These are phyloP conservation scores for Saitozyma sp. DNA, from an alignment of 768 basidiomycete genomes.

Conservation along the genomic window DNA sequence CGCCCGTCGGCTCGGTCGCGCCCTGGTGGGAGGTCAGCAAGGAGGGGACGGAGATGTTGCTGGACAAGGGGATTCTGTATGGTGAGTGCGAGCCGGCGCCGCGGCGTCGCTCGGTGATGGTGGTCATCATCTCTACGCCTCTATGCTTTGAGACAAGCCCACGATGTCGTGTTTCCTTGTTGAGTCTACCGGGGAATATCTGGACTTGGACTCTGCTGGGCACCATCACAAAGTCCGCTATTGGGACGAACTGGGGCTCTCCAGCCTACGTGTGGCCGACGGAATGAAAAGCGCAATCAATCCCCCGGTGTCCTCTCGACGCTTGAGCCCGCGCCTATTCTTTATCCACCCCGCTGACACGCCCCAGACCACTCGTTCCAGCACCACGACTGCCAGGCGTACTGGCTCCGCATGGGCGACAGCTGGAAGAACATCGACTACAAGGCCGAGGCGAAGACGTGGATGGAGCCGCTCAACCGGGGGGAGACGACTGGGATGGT, in stretches of 20 bases:
- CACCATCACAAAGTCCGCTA: too few relatives aligned
- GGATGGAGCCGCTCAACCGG: constrained; percentile 72
- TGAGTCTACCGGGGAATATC: too few relatives aligned
- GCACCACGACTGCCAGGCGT: constrained; percentile 64
- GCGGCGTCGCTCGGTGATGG: not conserved
- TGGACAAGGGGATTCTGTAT: constrained; percentile 74
- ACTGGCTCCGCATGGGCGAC: constrained; percentile 68
- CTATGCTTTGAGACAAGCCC: too few relatives aligned
- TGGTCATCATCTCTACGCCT: too few relatives aligned
- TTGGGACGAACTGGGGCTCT: too few relatives aligned
- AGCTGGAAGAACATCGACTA: constrained; percentile 74
- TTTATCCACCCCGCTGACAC: too few relatives aligned
- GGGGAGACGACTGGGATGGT: constrained; percentile 67
- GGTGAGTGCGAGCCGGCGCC: constrained; percentile 53
- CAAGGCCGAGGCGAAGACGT: constrained; percentile 60
- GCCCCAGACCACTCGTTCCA: constrained; percentile 59
- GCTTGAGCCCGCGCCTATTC: too few relatives aligned
- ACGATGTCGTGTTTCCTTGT: too few relatives aligned
- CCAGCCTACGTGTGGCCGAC: too few relatives aligned
- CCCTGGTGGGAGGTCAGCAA: constrained; percentile 80
- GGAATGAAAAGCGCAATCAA: too few relatives aligned
- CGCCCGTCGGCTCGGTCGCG: constrained; percentile 57
- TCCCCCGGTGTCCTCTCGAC: too few relatives aligned
- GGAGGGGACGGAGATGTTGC: constrained; percentile 64
- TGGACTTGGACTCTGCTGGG: too few relatives aligned